Base-by-base conservation (phyloP, 805 yeast genomes). In the Nakazawaea peltata region DNA sequence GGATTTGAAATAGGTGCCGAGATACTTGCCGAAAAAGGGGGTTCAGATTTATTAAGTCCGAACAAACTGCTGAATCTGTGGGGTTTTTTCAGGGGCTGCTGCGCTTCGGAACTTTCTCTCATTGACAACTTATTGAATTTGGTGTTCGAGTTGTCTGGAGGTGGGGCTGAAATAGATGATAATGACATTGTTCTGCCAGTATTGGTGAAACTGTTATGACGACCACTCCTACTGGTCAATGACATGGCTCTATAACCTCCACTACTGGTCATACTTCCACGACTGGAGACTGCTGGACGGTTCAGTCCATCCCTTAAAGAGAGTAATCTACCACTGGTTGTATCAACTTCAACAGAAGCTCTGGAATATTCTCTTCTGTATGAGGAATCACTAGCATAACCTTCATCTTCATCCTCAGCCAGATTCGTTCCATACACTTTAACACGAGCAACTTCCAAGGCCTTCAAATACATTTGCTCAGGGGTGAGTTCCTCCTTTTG, bases 391-490 rank as follows among this genome's bases (percentile, higher is more conserved):
- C 41, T 37, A 13, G 22, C 15, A 15, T 32, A 31, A n/a, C 41
- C 37, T 19, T 33, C 36, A 17, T 37, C 37, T 15, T 32, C 36
- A 15, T 32, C 23, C 24, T 25, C 15, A 25, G 8, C 17, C 32
- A n/a, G 30, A 28, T 16, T 9, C 25, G 54, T 59, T 5, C 78
- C 79, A 46, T 74, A 74, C 1, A 77, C 81, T 39, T 63, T 73
- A 40, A 61, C 65, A 50, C 65, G 57, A 0, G 84, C 83, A 11
- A 70, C 68, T 42, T 68, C 69, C 41, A 68, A 59, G 0, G 83
- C 83, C 43, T 58, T 57, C 15, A 61, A 63, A 44, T 76, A 77
- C 62, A 74, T 59, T 42, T 75, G 79, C 27, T 65, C 70, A 17
- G 68, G 68, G 19, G 71, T 50, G 28, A 53, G 44, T 28, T 45